phyloP scores from a whole-genome alignment of 129 eudicot species.

The Erigeron canadensis region DNA sequence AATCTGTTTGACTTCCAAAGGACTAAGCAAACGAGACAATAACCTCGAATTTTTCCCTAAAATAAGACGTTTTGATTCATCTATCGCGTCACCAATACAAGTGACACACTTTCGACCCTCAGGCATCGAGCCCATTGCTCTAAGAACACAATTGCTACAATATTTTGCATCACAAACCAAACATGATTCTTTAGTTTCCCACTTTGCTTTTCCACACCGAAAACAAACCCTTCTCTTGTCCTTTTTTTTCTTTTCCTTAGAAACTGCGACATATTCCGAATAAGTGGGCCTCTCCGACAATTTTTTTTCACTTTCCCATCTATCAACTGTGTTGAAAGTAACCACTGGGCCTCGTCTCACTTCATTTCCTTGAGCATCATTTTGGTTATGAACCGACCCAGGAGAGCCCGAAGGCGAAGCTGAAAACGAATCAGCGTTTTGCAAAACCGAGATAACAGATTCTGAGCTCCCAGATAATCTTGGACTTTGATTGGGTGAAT shows the following conservation, averaged over 20 bases:
- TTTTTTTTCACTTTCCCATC: conserved; percentile 54
- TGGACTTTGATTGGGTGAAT: conserved; percentile 59
- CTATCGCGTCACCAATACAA: conserved; percentile 92
- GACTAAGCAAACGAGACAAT: conserved; percentile 77
- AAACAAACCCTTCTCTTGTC: conserved; percentile 54
- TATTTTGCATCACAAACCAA: conserved; percentile 92
- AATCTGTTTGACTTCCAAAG: conserved; percentile 91
- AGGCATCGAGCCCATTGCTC: conserved; percentile 99
- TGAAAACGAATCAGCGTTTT: conserved; percentile 64
- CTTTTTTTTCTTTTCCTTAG: conserved; percentile 74
- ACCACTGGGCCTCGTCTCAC: conserved; percentile 77
- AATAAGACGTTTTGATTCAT: conserved; percentile 71
- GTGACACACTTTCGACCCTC: conserved; percentile 98
- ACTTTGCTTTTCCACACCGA: conserved; percentile 95
- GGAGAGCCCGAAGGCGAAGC: conserved; percentile 83
- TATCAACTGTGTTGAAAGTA: conserved; percentile 68
- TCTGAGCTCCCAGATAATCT: conserved; percentile 82
- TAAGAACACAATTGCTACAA: conserved; percentile 91
- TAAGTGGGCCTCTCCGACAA: conserved; percentile 48
- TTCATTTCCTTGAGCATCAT: conserved; percentile 40
- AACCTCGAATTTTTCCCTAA: conserved; percentile 87
- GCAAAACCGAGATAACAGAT: conserved; percentile 83
- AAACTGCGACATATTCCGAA: conserved; percentile 61
- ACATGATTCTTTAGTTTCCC: conserved; percentile 92
- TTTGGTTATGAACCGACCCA: conserved; percentile 47